These are phyloP conservation scores for Fomitopsis palustris DNA, from an alignment of 1,284 basidiomycete genomes.

Conservation along the genomic window DNA sequence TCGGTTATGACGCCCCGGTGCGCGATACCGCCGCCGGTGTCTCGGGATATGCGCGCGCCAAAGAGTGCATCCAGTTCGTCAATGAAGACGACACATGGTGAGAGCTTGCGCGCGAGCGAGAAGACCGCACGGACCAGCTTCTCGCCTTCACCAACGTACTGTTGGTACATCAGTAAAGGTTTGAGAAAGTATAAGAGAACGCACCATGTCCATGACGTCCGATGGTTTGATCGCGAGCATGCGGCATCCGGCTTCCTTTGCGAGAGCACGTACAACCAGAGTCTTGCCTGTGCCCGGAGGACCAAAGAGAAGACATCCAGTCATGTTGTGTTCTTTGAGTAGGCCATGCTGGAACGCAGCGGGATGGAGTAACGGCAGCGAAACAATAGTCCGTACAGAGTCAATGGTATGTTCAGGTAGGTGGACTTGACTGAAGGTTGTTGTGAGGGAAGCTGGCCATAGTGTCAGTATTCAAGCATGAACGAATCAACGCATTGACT, in stretches of 20 bases:
- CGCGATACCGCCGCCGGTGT: conserved; percentile 79
- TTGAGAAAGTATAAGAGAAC: conserved; percentile 11
- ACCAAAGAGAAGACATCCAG: conserved; percentile 85
- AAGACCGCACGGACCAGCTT: conserved; percentile 92
- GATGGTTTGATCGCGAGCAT: conserved; percentile 86
- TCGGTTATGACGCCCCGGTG: conserved; percentile 87
- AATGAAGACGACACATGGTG: conserved; percentile 93
- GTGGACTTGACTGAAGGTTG: conserved; percentile 85
- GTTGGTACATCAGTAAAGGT: conserved; percentile 12
- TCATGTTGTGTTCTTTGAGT: conserved; percentile 86
- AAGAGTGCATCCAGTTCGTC: conserved; percentile 96
- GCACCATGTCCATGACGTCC: conserved; percentile 87
- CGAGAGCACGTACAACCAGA: conserved; percentile 85
- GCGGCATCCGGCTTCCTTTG: conserved; percentile 86
- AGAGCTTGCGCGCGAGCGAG: conserved; percentile 80
- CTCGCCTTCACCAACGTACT: conserved; percentile 95
- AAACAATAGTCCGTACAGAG: conserved; percentile 87
- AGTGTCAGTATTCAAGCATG: conserved; percentile 11
- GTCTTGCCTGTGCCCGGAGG: conserved; percentile 94
- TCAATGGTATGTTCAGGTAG: conserved; percentile 84
- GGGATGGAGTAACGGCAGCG: conserved; percentile 87
- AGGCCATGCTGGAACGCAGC: conserved; percentile 89
- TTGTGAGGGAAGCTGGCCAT: conserved; percentile 63
- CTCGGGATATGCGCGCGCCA: conserved; percentile 81
- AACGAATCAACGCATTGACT: conserved; percentile 24